phyloP scores from a whole-genome alignment of 768 basidiomycete genomes.

The Mycena kentingensis region DNA sequence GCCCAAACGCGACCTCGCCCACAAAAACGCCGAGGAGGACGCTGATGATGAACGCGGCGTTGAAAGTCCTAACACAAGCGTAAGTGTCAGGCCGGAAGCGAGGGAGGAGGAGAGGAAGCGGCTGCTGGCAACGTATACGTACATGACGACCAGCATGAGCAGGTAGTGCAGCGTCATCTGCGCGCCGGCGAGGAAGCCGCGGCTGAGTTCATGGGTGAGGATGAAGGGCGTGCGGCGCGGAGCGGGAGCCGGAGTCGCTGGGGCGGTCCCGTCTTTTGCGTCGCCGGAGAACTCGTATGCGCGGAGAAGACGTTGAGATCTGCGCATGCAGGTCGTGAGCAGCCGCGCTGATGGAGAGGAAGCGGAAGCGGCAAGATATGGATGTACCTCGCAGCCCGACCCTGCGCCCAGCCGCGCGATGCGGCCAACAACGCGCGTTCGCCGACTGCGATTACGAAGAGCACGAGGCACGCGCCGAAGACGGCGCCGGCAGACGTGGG shows the following conservation, averaged over 20 bases:
- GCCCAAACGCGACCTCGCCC: conserved; percentile 24
- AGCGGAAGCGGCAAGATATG: neutral
- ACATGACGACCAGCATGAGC: conserved; percentile 30
- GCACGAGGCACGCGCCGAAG: conserved; percentile 71
- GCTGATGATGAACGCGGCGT: conserved; percentile 24
- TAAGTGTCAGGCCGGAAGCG: conserved; percentile 1
- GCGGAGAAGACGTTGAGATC: conserved; percentile 4
- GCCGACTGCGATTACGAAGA: conserved; percentile 66
- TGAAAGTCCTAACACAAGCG: conserved; percentile 21
- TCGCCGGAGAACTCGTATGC: conserved; percentile 5
- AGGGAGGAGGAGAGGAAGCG: neutral
- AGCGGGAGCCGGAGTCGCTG: neutral
- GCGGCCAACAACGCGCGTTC: conserved; percentile 59
- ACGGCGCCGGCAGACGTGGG: conserved; percentile 72
- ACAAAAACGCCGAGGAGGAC: conserved; percentile 21
- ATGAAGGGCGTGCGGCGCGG: conserved; percentile 13
- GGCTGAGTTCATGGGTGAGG: conserved; percentile 24
- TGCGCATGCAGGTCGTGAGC: neutral
- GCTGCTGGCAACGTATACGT: too few species aligned
- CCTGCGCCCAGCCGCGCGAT: conserved; percentile 1
- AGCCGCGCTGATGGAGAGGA: too few species aligned
- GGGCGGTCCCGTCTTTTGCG: neutral
- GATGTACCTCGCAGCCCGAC: neutral
- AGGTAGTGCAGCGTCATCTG: conserved; percentile 25
- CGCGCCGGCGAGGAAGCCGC: conserved; percentile 18